Evolutionary conservation across 1,284 basidiomycete species (phyloP).

Genomic region (Trametes hirsuta): DNA sequence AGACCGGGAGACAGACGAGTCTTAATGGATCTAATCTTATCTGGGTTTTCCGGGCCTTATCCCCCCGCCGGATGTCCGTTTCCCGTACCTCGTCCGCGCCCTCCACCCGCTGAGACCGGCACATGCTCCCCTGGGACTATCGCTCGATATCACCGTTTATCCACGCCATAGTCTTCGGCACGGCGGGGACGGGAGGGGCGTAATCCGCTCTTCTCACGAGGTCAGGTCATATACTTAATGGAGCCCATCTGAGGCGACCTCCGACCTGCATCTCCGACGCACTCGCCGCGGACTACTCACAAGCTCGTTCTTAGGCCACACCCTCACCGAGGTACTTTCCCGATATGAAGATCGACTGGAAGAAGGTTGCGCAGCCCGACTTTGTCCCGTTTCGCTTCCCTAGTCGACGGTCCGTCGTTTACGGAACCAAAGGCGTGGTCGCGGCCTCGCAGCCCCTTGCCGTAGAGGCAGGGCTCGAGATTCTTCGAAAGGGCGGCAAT

Average conservation of each 20-base stretch:
- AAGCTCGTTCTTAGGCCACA: not conserved
- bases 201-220: conserved; percentile 16
- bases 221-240: not conserved
- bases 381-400: conserved; percentile 62
- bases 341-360: conserved; percentile 62
- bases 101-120: not conserved
- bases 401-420: conserved; percentile 76
- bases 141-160: conserved; percentile 8
- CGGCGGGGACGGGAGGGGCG: not conserved
- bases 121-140: conserved; percentile 12
- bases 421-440: conserved; percentile 87
- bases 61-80: conserved; percentile 7
- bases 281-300: not conserved
- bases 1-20: too few relatives aligned
- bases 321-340: not conserved
- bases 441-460: conserved; percentile 92
- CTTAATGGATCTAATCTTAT: conserved; percentile 1
- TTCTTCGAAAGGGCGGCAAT: conserved; percentile 89
- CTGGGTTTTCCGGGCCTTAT: not conserved
- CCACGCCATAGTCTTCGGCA: conserved; percentile 4
- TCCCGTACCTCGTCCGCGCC: not conserved
- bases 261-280: not conserved
- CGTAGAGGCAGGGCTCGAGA: conserved; percentile 86
- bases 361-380: conserved; percentile 65
- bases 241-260: not conserved